phyloP scores from a whole-genome alignment of 495 filamentous ascomycete genomes.

The Xylaria intraflava region DNA sequence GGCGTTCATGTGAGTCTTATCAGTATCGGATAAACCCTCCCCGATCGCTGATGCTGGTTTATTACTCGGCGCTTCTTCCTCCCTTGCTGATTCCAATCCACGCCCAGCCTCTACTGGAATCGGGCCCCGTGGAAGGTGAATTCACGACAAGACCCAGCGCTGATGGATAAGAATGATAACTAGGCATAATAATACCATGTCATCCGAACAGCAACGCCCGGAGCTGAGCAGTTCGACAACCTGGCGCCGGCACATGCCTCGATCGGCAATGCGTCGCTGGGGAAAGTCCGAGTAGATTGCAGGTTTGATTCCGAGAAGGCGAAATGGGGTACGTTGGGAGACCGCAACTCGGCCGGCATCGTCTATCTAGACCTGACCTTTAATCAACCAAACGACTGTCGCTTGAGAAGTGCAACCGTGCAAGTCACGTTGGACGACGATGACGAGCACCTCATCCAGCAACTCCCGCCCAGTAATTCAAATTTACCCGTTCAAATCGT shows the following conservation, averaged over 20 bases:
- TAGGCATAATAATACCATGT: too few relatives aligned
- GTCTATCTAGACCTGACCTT: conserved; percentile 30
- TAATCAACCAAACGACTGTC: conserved; percentile 23
- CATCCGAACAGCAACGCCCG: conserved; percentile 1
- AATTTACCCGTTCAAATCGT: conserved; percentile 16
- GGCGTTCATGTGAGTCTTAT: too few relatives aligned
- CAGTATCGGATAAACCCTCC: too few relatives aligned
- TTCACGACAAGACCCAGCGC: background rate
- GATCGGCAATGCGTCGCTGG: conserved; percentile 10
- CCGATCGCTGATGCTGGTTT: too few relatives aligned
- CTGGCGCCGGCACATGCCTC: conserved; percentile 10
- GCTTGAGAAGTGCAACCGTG: conserved; percentile 24
- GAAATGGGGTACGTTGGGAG: conserved; percentile 26
- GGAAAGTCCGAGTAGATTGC: conserved; percentile 23
- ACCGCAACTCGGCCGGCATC: conserved; percentile 24
- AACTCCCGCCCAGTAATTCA: background rate
- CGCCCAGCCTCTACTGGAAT: too few relatives aligned
- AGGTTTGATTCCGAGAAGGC: conserved; percentile 29
- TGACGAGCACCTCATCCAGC: conserved; percentile 9
- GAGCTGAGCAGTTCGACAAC: conserved; percentile 13
- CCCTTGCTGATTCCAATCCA: too few relatives aligned
- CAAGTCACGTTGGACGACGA: conserved; percentile 25
- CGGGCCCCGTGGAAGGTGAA: background rate
- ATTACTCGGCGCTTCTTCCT: too few relatives aligned
- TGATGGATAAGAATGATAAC: too few relatives aligned